Evolutionary conservation across 768 basidiomycete species (phyloP), one percentile per base, ranked within the genome.

Genomic region (Daedaleopsis sinensis): DNA sequence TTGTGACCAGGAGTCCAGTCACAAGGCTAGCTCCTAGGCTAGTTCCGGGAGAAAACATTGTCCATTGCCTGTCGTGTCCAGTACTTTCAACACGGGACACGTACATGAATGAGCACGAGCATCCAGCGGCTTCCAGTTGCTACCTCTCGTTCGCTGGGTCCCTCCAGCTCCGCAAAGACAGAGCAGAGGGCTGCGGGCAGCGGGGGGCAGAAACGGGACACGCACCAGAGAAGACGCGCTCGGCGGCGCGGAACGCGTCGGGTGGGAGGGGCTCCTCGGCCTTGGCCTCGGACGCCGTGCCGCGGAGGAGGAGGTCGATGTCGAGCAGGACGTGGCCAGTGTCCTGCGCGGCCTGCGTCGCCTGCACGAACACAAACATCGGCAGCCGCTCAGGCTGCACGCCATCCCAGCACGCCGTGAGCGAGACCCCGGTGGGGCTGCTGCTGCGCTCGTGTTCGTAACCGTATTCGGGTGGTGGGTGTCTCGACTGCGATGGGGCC

Each of bases 331-430:
- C 76, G 63, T 85, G 89, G 70, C 84, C 84, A 66, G 80, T 72
- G 39, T 83, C 80, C 69, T 89, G 86, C 15, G 91, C 89, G 44
- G 85, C 82, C 67, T 83, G 87, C 15, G 89, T 89, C n/a, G 92
- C 90, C 65, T 90, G 88, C 3, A 93, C 90, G 73, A 97, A 97
- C 42, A 91, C 84, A 68, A 85, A 89, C 0, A 91, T 91, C 63
- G 97, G 80, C 49, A 96, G 81, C 11, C 82, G 76, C 76, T n/a
- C n/a, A n/a, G n/a, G n/a, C n/a, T 96, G 93, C 3, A 95, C 80
- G 19, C 80, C 79, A 54, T 85, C 77, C 86, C 90, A 98, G 35
- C 72, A 73, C 18, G 71, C 73, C 2, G 82, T 80, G 59, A 80
- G 83, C 35, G 83, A 70, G 6, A 74, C 37, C 23, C 58, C 52